Conservation (phyloP, 164 flowering plant genomes). For the Aristolochia contorta region DNA sequence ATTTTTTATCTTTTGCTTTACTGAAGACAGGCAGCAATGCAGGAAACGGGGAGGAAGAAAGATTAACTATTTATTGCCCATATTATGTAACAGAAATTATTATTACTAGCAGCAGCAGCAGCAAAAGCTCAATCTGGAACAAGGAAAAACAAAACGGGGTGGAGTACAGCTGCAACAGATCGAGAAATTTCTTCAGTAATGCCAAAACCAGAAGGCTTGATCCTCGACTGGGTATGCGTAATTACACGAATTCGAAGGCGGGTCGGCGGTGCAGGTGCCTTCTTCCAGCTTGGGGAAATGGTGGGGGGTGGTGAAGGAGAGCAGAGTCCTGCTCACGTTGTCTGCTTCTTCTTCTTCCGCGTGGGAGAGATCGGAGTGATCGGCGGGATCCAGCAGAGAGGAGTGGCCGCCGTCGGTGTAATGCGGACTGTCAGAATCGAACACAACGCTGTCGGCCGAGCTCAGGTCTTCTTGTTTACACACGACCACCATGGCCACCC, state of each 20-base stretch:
- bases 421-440: conserved; percentile 57
- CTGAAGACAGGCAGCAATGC: no score
- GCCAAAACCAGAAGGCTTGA: conserved; percentile 57
- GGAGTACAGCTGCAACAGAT: no score
- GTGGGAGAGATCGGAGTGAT: conserved; percentile 39
- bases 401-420: conserved; percentile 34
- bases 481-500: conserved; percentile 17
- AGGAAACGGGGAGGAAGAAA: no score
- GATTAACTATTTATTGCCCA: no score
- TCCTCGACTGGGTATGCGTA: conserved; percentile 47
- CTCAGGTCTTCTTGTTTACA: conserved; percentile 42
- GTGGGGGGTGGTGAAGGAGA: conserved; percentile 18
- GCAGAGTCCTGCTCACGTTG: conserved; percentile 23
- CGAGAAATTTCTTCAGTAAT: conserved; percentile 12
- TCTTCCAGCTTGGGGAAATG: conserved; percentile 45
- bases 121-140: no score
- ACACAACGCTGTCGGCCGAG: conserved; percentile 45
- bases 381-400: conserved; percentile 33
- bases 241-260: conserved; percentile 34
- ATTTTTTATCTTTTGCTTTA: no score
- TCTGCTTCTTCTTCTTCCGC: conserved; percentile 42
- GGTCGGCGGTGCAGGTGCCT: conserved; percentile 22
- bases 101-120: no score
- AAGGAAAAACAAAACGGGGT: no score
- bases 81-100: no score